Evolutionary conservation across 371 early-diverging fungal genomes (phyloP).

Genomic region (Coemansia sp.): DNA sequence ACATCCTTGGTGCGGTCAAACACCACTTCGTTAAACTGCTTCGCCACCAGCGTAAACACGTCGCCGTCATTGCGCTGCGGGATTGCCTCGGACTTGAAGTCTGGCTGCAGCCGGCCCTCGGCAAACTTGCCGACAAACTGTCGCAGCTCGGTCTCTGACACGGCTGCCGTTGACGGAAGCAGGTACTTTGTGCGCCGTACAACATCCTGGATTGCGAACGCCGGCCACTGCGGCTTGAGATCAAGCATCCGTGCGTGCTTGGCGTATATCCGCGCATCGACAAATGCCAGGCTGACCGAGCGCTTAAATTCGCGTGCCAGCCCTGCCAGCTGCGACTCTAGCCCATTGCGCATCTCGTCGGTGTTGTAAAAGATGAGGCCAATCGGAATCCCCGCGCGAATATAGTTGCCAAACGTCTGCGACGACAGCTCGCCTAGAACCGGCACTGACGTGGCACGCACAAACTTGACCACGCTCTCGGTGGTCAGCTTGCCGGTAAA

Average conservation of each 20-base stretch:
- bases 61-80: constrained; percentile 83
- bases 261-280: constrained; percentile 82
- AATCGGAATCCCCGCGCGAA: constrained; percentile 79
- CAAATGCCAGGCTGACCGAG: constrained; percentile 82
- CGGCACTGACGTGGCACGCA: constrained; percentile 76
- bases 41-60: constrained; percentile 86
- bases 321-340: constrained; percentile 58
- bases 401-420: constrained; percentile 80
- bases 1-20: constrained; percentile 88
- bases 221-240: constrained; percentile 86
- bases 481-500: constrained; percentile 59
- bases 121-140: constrained; percentile 67
- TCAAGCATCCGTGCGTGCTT: constrained; percentile 78
- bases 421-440: constrained; percentile 87
- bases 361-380: constrained; percentile 79
- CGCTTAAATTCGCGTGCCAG: constrained; percentile 84
- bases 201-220: constrained; percentile 83
- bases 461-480: constrained; percentile 63
- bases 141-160: constrained; percentile 61
- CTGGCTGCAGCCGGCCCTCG: constrained; percentile 71
- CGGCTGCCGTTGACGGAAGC: constrained; percentile 63
- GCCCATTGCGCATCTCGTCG: constrained; percentile 60
- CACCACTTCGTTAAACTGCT: constrained; percentile 69
- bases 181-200: constrained; percentile 77
- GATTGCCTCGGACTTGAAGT: constrained; percentile 77